phyloP scores from a whole-genome alignment of 768 basidiomycete genomes.

The Trametes coccinea region DNA sequence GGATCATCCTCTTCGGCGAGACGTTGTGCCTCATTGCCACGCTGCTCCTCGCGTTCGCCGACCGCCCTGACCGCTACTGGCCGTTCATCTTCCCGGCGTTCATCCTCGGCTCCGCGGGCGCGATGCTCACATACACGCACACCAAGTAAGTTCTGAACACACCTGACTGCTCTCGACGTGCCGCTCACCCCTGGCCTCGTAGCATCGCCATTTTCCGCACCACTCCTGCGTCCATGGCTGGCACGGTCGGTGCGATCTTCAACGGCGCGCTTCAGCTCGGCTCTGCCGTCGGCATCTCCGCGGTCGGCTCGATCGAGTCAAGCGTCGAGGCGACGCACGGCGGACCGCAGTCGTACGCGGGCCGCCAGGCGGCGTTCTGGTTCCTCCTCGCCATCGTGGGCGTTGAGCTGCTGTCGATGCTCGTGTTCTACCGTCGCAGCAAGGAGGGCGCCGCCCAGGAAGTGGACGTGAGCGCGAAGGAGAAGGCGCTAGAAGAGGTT shows the following conservation, averaged over 20 bases:
- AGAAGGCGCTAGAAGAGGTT: neutral
- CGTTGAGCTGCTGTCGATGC: slow-evolving; percentile 35
- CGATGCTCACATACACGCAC: slow-evolving; percentile 46
- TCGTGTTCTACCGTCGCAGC: slow-evolving; percentile 37
- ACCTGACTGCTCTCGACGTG: neutral
- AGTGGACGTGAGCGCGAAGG: neutral
- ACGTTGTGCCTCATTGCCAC: slow-evolving; percentile 40
- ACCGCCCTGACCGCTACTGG: slow-evolving; percentile 47
- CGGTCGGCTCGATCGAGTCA: slow-evolving; percentile 48
- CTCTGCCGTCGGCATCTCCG: slow-evolving; percentile 50
- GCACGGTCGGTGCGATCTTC: slow-evolving; percentile 57
- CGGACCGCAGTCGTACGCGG: slow-evolving; percentile 36
- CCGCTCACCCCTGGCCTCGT: neutral
- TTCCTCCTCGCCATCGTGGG: slow-evolving; percentile 34
- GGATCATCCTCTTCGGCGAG: slow-evolving; percentile 46
- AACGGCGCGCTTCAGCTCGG: slow-evolving; percentile 55
- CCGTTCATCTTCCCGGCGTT: slow-evolving; percentile 50
- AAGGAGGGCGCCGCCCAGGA: slow-evolving; percentile 17
- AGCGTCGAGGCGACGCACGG: slow-evolving; percentile 40
- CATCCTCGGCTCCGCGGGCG: slow-evolving; percentile 46
- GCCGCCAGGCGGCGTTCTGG: slow-evolving; percentile 45
- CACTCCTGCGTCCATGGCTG: slow-evolving; percentile 49
- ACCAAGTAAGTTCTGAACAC: slow-evolving; percentile 42
- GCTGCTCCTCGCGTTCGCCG: slow-evolving; percentile 43
- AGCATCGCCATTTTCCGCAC: slow-evolving; percentile 54